Percentiles rank a stretch among this genome's conserved stretches.
Evolutionary conservation across 2,329 filamentous ascomycete genomes (phyloP).

Genomic region (Alternaria metachromatica): DNA sequence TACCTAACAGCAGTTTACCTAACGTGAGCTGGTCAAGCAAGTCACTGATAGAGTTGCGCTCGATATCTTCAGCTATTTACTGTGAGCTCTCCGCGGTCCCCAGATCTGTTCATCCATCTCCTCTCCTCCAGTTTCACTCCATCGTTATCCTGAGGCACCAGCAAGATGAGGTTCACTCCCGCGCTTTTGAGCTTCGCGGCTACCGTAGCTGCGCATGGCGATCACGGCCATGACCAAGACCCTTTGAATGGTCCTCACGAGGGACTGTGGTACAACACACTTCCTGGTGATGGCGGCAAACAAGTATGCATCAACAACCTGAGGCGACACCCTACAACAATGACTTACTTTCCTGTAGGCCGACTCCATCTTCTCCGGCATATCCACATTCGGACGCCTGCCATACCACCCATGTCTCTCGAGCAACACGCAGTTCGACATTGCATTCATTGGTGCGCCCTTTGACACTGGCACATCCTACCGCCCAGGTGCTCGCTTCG

Average conservation of each 20-base stretch:
- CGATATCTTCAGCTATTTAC: constrained; percentile 31
- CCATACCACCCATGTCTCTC: constrained; percentile 78
- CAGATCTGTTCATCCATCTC: not conserved
- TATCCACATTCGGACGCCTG: constrained; percentile 82
- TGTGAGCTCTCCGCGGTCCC: constrained; percentile 13
- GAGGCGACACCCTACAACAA: not conserved
- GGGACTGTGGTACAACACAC: constrained; percentile 79
- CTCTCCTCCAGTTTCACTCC: constrained; percentile 3
- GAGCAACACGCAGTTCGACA: constrained; percentile 77
- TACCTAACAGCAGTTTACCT: constrained; percentile 48
- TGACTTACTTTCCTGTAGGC: constrained; percentile 60
- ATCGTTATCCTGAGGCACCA: not conserved
- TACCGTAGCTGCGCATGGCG: constrained; percentile 64
- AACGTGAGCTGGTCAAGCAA: constrained; percentile 39
- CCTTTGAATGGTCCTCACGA: constrained; percentile 72
- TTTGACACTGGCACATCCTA: constrained; percentile 90
- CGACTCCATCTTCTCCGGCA: constrained; percentile 87
- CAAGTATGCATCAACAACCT: constrained; percentile 62
- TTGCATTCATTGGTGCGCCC: constrained; percentile 86
- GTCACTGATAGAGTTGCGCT: constrained; percentile 32
- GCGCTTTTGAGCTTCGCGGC: constrained; percentile 52
- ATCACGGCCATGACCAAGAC: constrained; percentile 64
- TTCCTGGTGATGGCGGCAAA: constrained; percentile 84
- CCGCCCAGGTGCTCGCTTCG: constrained; percentile 81
- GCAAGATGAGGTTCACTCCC: constrained; percentile 38